Conservation (phyloP, 192 early-diverging fungal genomes). For the Podila epicladia region DNA sequence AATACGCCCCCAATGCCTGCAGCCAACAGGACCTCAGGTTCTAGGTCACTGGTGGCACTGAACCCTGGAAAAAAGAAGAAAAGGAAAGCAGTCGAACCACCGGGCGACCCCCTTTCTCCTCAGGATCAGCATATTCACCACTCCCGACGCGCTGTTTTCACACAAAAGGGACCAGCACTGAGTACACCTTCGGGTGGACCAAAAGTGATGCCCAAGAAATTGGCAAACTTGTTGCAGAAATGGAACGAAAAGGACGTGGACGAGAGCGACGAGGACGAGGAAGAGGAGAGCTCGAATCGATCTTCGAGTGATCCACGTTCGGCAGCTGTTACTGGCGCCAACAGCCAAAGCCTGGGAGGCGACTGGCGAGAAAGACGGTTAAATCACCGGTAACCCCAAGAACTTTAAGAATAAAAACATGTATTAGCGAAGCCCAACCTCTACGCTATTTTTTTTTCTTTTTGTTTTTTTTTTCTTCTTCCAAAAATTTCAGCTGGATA, state of each 20-base stretch:
- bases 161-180: background rate
- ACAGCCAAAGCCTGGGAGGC: slow-evolving; percentile 31
- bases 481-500: too few species aligned
- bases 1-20: too few species aligned
- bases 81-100: background rate
- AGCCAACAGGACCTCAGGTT: too few species aligned
- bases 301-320: background rate
- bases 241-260: slow-evolving; percentile 44
- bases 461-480: too few species aligned
- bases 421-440: background rate
- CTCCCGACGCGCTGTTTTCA: slow-evolving; percentile 22
- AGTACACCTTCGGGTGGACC: slow-evolving; percentile 1
- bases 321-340: slow-evolving; percentile 20
- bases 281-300: background rate
- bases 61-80: slow-evolving; percentile 25
- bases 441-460: too few species aligned
- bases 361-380: slow-evolving; percentile 29
- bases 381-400: slow-evolving; percentile 3
- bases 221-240: slow-evolving; percentile 35
- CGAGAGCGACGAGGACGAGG: slow-evolving; percentile 18
- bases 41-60: background rate
- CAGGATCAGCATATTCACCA: slow-evolving; percentile 31
- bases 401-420: background rate
- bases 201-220: slow-evolving; percentile 43
- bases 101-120: background rate